These are phyloP conservation scores for Allantophomopsis lycopodina DNA, from an alignment of 2,329 filamentous ascomycete genomes.

Conservation along the genomic window DNA sequence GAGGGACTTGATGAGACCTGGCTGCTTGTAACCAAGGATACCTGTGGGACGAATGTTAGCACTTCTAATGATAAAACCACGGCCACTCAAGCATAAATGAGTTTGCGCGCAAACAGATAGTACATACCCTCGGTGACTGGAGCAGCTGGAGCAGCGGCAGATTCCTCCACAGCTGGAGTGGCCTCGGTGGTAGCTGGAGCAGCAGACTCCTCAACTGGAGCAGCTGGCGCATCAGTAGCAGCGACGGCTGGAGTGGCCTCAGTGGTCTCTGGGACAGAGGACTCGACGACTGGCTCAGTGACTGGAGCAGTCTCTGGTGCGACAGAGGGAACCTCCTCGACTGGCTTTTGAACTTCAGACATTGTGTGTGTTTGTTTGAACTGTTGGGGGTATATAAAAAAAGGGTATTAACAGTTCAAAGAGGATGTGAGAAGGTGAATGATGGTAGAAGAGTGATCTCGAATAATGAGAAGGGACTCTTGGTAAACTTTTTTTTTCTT, in stretches of 20 bases:
- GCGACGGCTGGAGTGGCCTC: conserved; percentile 20
- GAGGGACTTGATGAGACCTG: conserved; percentile 62
- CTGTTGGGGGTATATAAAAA: conserved; percentile 1
- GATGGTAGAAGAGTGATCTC: too few species aligned
- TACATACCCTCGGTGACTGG: conserved; percentile 22
- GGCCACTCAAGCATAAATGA: conserved; percentile 20
- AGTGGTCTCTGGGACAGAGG: conserved; percentile 8
- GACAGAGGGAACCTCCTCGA: conserved; percentile 26
- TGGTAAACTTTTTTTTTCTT: too few species aligned
- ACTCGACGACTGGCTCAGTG: conserved; percentile 17
- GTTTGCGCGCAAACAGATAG: conserved; percentile 22
- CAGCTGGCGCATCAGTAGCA: conserved; percentile 21
- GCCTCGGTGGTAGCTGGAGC: conserved; percentile 21
- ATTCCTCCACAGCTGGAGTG: conserved; percentile 21
- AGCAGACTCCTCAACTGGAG: conserved; percentile 19
- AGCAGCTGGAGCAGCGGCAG: conserved; percentile 23
- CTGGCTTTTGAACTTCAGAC: conserved; percentile 59
- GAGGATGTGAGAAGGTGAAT: too few species aligned
- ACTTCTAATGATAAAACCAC: conserved; percentile 23
- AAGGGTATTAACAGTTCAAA: conserved; percentile 3
- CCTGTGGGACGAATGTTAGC: conserved; percentile 59
- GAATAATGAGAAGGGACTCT: too few species aligned
- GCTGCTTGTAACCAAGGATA: conserved; percentile 77
- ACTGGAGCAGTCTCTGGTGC: conserved; percentile 13
- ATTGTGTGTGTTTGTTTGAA: conserved; percentile 9